These are phyloP conservation scores for Stygiomarasmius scandens DNA, from an alignment of 1,284 basidiomycete genomes.

Conservation along the genomic window DNA sequence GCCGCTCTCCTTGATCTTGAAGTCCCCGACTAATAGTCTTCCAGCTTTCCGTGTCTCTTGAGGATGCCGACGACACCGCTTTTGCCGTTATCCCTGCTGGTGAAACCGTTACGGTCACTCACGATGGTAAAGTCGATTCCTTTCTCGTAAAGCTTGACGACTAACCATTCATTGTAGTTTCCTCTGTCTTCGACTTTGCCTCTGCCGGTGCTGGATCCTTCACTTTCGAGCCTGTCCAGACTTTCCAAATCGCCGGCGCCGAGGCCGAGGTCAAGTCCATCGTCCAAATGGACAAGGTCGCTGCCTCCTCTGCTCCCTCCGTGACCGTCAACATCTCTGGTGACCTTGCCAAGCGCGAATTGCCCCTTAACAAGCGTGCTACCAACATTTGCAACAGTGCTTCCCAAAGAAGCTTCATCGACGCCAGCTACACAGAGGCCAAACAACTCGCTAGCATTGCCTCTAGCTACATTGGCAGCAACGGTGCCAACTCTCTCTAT, in stretches of 20 bases:
- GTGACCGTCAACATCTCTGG: slow-evolving; percentile 36
- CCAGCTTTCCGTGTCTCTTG: slow-evolving; percentile 39
- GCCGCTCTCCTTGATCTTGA: not conserved
- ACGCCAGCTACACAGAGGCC: slow-evolving; percentile 37
- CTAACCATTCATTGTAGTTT: slow-evolving; percentile 6
- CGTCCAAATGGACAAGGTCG: slow-evolving; percentile 25
- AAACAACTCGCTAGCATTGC: slow-evolving; percentile 33
- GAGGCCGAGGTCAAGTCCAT: slow-evolving; percentile 18
- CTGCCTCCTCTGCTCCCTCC: slow-evolving; percentile 22
- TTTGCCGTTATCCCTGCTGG: slow-evolving; percentile 43
- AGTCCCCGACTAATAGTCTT: not conserved
- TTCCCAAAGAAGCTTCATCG: slow-evolving; percentile 35
- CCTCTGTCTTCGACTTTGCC: slow-evolving; percentile 17
- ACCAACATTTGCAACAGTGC: slow-evolving; percentile 33
- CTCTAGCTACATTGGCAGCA: slow-evolving; percentile 33
- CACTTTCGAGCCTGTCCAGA: slow-evolving; percentile 15
- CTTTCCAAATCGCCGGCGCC: slow-evolving; percentile 21
- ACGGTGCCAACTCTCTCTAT: slow-evolving; percentile 34
- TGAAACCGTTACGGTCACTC: slow-evolving; percentile 39
- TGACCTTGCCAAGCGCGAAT: slow-evolving; percentile 21
- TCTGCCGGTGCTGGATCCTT: slow-evolving; percentile 15
- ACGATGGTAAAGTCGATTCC: slow-evolving; percentile 32
- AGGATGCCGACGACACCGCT: slow-evolving; percentile 36
- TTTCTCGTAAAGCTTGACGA: not conserved
- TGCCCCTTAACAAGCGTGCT: slow-evolving; percentile 32